Evolutionary conservation across 140 eudicot genomes (phyloP), one percentile per base, ranked within the genome.

Genomic region (Erigeron philadelphicus): DNA sequence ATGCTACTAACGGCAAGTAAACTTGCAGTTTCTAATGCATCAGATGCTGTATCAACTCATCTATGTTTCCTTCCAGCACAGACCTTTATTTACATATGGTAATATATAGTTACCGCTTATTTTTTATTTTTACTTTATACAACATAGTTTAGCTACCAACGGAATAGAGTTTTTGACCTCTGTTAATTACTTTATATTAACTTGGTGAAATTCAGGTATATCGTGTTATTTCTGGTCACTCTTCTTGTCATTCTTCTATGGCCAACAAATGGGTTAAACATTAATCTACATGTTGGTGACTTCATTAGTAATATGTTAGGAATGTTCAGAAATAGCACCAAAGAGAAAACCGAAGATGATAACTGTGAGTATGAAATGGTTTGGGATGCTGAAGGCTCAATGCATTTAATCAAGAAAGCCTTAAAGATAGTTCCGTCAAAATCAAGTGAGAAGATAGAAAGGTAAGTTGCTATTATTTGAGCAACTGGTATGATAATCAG

Each of bases 301-400:
- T 57, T 69, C 5, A 56, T 71, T 64, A 77, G 80, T 23, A 19
- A 65, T 60, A 47, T 80, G 9, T 54, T 68, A 9, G 62, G 72
- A 52, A 35, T 80, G 21, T 85, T 78, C 57, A 77, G 54, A 55
- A 76, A 78, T 68, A 71, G 41, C 42, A 55, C 67, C 42, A 93
- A 93, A 77, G 90, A 79, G 81, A 93, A 89, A 80, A 78, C 75
- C 70, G 98, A 93, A 71, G 98, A 93, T 73, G 98, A 84, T 49
- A 82, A 79, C 58, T 83, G 84, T 16, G 95, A 86, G 64, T 89
- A 89, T 66, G 98, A 93, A 81, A 86, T 81, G 96, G 79, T 93
- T 40, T 93, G 98, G 98, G 98, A 87, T 79, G 95, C 98, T n/a
- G 98, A 93, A 78, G 98, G 98, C 6, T 72, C 94, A 8, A 84